These are phyloP conservation scores for Leccinum subgranulosum DNA, from an alignment of 768 basidiomycete genomes.

Conservation along the genomic window DNA sequence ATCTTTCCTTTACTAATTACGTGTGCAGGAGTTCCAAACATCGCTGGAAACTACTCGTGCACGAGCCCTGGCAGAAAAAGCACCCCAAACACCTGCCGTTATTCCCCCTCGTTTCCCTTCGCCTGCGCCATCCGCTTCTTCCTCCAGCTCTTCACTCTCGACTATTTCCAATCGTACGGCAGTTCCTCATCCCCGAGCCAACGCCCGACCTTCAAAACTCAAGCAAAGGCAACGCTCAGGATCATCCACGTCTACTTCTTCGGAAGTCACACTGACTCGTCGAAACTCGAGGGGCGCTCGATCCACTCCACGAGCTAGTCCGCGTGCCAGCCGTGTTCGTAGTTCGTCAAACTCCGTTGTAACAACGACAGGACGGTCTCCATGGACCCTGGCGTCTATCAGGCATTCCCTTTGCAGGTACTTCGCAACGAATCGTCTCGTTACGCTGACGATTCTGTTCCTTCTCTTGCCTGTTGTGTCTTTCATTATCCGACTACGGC, in stretches of 20 bases:
- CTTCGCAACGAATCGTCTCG: constrained; percentile 44
- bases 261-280: constrained; percentile 25
- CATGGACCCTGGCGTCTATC: constrained; percentile 39
- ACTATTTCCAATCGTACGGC: constrained; percentile 72
- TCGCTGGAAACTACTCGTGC: constrained; percentile 12
- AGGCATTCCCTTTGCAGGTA: constrained; percentile 48
- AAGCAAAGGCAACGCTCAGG: constrained; percentile 11
- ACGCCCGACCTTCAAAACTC: constrained; percentile 8
- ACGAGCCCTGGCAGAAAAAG: constrained; percentile 31
- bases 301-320: constrained; percentile 8
- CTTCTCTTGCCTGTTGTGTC: constrained; percentile 42
- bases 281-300: constrained; percentile 5
- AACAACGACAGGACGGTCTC: constrained; percentile 17
- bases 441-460: constrained; percentile 43
- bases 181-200: constrained; percentile 41
- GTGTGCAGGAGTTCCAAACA: constrained; percentile 32
- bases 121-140: constrained; percentile 54
- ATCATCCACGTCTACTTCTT: constrained; percentile 24
- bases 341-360: constrained; percentile 8
- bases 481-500: constrained; percentile 50
- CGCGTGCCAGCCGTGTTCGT: constrained; percentile 17
- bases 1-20: constrained; percentile 5
- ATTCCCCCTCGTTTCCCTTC: constrained; percentile 36
- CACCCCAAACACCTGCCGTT: constrained; percentile 16
- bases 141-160: constrained; percentile 63